phyloP scores from a whole-genome alignment of 371 early-diverging fungal species.

The Saksenaea oblongispora region DNA sequence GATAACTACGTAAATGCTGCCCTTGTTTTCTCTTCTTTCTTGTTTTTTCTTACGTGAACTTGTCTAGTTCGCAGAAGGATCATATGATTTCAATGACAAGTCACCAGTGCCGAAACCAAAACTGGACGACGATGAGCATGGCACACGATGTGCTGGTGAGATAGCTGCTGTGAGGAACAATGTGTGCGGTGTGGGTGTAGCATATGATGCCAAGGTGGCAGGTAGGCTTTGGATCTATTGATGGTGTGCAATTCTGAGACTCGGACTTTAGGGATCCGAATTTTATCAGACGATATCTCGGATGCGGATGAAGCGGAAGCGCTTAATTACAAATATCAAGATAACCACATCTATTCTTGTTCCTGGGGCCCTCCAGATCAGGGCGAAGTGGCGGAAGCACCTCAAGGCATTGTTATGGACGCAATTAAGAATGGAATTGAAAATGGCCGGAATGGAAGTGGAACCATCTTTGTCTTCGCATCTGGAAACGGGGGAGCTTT shows the following conservation, averaged over 20 bases:
- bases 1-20: conserved; percentile 78
- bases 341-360: conserved; percentile 90
- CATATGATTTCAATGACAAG: conserved; percentile 93
- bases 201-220: conserved; percentile 85
- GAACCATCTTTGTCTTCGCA: conserved; percentile 92
- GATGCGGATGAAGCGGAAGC: conserved; percentile 81
- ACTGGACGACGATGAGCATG: conserved; percentile 85
- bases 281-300: conserved; percentile 47
- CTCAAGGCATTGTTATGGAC: conserved; percentile 71
- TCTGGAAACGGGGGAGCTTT: conserved; percentile 87
- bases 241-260: background rate
- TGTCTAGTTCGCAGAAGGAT: conserved; percentile 75
- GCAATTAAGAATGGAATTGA: conserved; percentile 83
- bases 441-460: conserved; percentile 83
- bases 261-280: conserved; percentile 27
- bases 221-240: conserved; percentile 41
- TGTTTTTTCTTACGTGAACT: background rate
- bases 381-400: conserved; percentile 83
- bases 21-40: background rate
- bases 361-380: conserved; percentile 93
- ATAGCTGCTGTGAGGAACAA: conserved; percentile 89
- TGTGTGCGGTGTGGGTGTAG: conserved; percentile 94
- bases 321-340: conserved; percentile 79
- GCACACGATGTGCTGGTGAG: conserved; percentile 97
- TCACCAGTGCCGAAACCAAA: conserved; percentile 75